Conservation (phyloP, 2,329 filamentous ascomycete genomes). For the Aspergillus pseudoglaucus region DNA sequence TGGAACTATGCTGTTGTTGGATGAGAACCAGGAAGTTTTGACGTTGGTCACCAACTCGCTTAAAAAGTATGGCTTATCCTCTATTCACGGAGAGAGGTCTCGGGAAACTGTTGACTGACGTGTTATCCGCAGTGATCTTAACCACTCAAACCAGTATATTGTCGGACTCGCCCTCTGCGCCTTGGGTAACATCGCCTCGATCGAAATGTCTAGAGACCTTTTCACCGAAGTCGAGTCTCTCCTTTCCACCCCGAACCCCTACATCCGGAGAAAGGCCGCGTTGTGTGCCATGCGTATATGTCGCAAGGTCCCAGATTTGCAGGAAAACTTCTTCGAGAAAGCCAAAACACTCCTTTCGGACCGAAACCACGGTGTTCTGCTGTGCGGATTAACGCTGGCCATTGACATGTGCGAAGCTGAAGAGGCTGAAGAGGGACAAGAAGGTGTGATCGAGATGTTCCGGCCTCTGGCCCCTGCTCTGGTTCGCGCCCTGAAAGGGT, state of each 20-base stretch:
- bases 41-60: slow-evolving; percentile 96
- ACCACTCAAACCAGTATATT: slow-evolving; percentile 97
- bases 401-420: slow-evolving; percentile 92
- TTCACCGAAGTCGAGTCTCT: slow-evolving; percentile 94
- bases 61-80: slow-evolving; percentile 66
- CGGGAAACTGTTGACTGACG: not conserved
- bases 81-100: not conserved
- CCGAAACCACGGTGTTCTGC: slow-evolving; percentile 88
- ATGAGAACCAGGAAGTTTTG: slow-evolving; percentile 97
- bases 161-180: slow-evolving; percentile 94
- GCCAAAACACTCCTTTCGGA: slow-evolving; percentile 81
- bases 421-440: slow-evolving; percentile 83
- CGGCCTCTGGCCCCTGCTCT: slow-evolving; percentile 75
- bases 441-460: slow-evolving; percentile 85
- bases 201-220: slow-evolving; percentile 96
- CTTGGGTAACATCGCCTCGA: slow-evolving; percentile 91
- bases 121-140: slow-evolving; percentile 63
- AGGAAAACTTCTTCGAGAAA: slow-evolving; percentile 96
- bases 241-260: slow-evolving; percentile 90
- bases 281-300: slow-evolving; percentile 99
- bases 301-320: slow-evolving; percentile 91
- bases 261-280: slow-evolving; percentile 92
- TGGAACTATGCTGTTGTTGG: slow-evolving; percentile 88
- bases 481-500: slow-evolving; percentile 82
- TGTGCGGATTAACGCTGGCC: slow-evolving; percentile 86